Conservation (phyloP, 106 monocot species). For the Dendrobium officinale region DNA sequence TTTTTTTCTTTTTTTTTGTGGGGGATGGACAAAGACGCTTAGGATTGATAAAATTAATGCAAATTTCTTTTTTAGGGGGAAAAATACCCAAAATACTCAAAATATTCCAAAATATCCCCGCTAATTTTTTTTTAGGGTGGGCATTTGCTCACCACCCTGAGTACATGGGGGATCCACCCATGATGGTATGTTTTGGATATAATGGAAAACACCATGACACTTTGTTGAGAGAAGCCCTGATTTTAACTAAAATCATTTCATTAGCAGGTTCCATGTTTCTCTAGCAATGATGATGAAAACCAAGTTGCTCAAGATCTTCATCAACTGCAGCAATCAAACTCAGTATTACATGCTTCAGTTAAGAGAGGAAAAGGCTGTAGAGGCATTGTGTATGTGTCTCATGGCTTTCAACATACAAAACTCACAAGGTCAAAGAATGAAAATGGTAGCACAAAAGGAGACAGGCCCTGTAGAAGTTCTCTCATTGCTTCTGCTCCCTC, state of each 20-base stretch:
- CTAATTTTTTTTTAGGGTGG: too few species aligned
- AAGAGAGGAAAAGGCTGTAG: neutral
- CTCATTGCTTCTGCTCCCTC: neutral
- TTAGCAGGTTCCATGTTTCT: neutral
- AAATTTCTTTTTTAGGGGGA: too few species aligned
- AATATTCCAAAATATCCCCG: too few species aligned
- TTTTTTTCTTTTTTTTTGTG: too few species aligned
- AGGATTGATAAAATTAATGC: too few species aligned
- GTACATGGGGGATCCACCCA: too few species aligned
- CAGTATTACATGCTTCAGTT: neutral
- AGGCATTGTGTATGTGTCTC: neutral
- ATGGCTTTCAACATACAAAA: neutral
- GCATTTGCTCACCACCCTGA: too few species aligned
- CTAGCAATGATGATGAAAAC: neutral
- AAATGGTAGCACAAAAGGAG: neutral
- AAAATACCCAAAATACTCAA: too few species aligned
- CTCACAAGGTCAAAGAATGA: neutral
- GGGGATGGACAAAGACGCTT: too few species aligned
- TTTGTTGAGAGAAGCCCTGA: too few species aligned
- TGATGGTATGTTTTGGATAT: too few species aligned
- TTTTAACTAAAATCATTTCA: neutral
- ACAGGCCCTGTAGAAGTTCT: neutral
- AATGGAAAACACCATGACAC: too few species aligned
- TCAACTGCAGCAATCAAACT: constrained; percentile 1
- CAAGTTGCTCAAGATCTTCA: neutral